phyloP scores from a whole-genome alignment of 2,329 filamentous ascomycete genomes.

The Chalaropsis thielavioides region DNA sequence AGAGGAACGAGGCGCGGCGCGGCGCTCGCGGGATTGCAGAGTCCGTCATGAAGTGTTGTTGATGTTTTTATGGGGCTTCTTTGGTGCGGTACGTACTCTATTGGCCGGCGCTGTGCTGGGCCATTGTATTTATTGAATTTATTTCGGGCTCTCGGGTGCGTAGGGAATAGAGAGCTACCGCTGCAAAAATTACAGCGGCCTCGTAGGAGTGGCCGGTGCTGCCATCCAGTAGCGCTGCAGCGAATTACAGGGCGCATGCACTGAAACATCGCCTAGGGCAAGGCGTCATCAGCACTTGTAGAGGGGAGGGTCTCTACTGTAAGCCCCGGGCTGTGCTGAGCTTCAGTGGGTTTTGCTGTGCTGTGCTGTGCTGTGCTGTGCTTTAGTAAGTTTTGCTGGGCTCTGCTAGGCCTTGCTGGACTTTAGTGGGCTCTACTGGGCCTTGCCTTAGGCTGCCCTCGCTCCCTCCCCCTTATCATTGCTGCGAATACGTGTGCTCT shows the following conservation, averaged over 20 bases:
- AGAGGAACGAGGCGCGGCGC: too few relatives aligned
- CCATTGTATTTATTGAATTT: not conserved
- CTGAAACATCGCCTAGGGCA: not conserved
- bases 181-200: too few relatives aligned
- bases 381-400: not conserved
- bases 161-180: too few relatives aligned
- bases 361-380: not conserved
- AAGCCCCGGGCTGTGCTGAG: not conserved
- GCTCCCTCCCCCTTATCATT: not conserved
- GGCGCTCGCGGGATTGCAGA: not conserved
- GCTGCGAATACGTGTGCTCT: not conserved
- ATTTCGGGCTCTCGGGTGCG: too few relatives aligned
- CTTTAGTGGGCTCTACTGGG: not conserved
- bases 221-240: too few relatives aligned
- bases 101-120: not conserved
- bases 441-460: not conserved
- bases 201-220: too few relatives aligned
- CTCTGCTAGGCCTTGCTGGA: not conserved
- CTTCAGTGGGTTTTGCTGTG: not conserved
- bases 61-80: not conserved
- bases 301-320: not conserved
- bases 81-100: not conserved
- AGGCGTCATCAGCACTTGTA: not conserved
- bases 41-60: not conserved
- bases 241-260: not conserved